Evolutionary conservation across 2,329 filamentous ascomycete species (phyloP), one percentile per base, ranked within the genome.

Genomic region (Didymella segeticola): DNA sequence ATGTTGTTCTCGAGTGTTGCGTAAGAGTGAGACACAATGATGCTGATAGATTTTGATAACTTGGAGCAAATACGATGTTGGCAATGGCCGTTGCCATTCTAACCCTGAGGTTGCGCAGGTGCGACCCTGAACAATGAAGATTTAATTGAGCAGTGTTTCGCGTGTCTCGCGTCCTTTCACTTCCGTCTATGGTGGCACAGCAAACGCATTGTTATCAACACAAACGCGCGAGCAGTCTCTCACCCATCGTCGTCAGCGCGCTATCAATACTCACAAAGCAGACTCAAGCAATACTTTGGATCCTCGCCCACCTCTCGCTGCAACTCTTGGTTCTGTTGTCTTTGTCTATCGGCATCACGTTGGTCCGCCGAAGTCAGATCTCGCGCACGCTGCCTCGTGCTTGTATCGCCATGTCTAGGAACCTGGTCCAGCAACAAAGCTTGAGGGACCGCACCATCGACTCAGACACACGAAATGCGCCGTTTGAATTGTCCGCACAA

Each of bases 131-230:
- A 37, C 34, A 37, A 37, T 23, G 33, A 22, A 36, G 19, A 11
- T 20, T 10, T 11, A 22, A 11, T 22, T 5, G n/a, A n/a, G n/a
- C n/a, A n/a, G 33, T 22, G 33, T 36, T 20, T 36, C 33, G 23
- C 37, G 25, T 19, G 38, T 29, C 20, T 41, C 25, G 25, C 15
- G 38, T 23, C 45, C 33, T 39, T 47, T 47, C 45, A 47, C 45
- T 20, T 39, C 27, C 26, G 29, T 11, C 22, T 23, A 6, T 23
- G 34, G 34, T 37, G n/a, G 19, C 20, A 41, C 34, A 47, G 30
- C 20, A 33, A 30, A 37, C 34, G 36, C 34, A 30, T 47, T 38
- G 45, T 47, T 31, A 33, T 39, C 19, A 23, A 29, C 27, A 12
- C 34, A 41, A 47, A 47, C 36, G 27, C 19, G 11, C n/a, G 3